Conservation (phyloP, 2,329 filamentous ascomycete genomes). For the Phialemoniopsis sp. region DNA sequence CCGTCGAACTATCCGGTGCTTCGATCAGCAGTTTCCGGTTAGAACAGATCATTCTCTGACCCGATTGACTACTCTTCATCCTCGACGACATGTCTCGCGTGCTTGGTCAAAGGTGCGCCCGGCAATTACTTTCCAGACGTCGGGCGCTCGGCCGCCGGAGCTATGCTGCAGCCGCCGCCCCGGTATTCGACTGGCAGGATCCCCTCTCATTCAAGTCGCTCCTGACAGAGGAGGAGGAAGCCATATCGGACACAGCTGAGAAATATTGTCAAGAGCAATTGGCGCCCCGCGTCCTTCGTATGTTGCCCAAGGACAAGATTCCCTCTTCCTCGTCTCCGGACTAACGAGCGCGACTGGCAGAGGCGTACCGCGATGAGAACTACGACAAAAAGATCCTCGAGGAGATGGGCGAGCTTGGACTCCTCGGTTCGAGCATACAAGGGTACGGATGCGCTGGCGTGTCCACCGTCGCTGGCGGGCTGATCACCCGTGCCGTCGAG, state of each 20-base stretch:
- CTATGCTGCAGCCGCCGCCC: constrained; percentile 20
- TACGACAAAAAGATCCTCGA: constrained; percentile 76
- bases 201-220: constrained; percentile 72
- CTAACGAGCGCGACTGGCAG: constrained; percentile 3
- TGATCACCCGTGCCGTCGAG: constrained; percentile 84
- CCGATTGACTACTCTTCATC: too few species aligned
- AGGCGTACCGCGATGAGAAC: constrained; percentile 66
- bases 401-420: constrained; percentile 82
- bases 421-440: constrained; percentile 76
- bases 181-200: constrained; percentile 84
- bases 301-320: constrained; percentile 18
- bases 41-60: too few species aligned
- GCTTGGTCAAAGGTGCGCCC: constrained; percentile 1
- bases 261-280: constrained; percentile 91
- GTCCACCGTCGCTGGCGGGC: constrained; percentile 73
- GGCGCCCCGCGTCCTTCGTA: constrained; percentile 81
- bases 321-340: not conserved
- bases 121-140: not conserved
- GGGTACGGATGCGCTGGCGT: constrained; percentile 82
- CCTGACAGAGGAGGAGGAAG: constrained; percentile 84
- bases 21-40: too few species aligned
- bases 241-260: constrained; percentile 86
- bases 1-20: too few species aligned
- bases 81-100: constrained; percentile 10
- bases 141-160: constrained; percentile 2